Percentiles rank a stretch among this genome's conserved stretches.
Evolutionary conservation across 257 asterid genomes (phyloP).

Genomic region (Avicennia marina): DNA sequence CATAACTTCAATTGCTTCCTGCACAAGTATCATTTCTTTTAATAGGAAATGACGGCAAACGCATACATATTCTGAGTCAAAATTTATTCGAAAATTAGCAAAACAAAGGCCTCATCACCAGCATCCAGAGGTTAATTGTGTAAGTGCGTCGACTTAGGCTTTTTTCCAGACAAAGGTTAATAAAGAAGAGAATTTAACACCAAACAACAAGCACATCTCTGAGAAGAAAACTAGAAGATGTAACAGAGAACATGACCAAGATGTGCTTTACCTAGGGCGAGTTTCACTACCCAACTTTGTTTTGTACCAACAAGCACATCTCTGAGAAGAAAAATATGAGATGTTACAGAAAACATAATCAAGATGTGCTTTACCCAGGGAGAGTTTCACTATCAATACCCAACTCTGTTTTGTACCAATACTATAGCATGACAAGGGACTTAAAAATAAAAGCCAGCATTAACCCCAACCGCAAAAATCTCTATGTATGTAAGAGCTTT

Average conservation of each 20-base stretch:
- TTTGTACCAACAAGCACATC: not conserved
- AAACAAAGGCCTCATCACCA: conserved; percentile 12
- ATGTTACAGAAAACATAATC: not conserved
- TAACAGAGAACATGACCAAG: not conserved
- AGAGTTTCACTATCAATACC: not conserved
- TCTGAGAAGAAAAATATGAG: not conserved
- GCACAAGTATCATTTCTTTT: conserved; percentile 17
- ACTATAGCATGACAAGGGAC: too few relatives aligned
- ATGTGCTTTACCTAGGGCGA: not conserved
- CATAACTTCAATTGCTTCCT: conserved; percentile 91
- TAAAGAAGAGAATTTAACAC: not conserved
- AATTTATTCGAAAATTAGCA: not conserved
- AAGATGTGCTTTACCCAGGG: not conserved
- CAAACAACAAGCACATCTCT: not conserved
- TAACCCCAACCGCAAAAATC: too few relatives aligned
- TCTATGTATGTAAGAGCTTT: too few relatives aligned
- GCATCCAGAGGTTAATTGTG: not conserved
- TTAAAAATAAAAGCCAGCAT: not conserved
- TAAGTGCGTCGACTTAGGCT: not conserved
- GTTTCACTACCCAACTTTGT: not conserved
- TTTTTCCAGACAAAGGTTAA: not conserved
- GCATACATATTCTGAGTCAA: not conserved
- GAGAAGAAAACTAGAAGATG: not conserved
- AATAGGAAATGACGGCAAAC: not conserved
- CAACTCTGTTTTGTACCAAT: not conserved